These are phyloP conservation scores for Lactifluus hygrophoroides DNA, from an alignment of 768 basidiomycete genomes.

Conservation along the genomic window DNA sequence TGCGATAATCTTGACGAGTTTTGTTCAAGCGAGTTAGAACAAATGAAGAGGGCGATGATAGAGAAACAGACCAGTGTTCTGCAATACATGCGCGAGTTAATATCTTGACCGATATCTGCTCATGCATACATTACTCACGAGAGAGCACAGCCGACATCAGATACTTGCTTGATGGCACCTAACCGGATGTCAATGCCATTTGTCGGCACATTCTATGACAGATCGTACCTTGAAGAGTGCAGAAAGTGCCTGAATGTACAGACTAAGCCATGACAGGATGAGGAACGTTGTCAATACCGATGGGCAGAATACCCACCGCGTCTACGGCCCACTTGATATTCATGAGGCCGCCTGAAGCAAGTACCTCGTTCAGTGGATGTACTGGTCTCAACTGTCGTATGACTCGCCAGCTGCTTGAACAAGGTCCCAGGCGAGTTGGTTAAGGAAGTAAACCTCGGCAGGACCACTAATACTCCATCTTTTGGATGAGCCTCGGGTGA, in stretches of 20 bases:
- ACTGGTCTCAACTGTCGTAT: background rate
- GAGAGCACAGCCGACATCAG: background rate
- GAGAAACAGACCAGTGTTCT: background rate
- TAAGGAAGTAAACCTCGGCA: conserved; percentile 35
- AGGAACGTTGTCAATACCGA: background rate
- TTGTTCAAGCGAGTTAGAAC: background rate
- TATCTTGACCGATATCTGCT: background rate
- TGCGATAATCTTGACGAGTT: background rate
- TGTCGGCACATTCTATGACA: background rate
- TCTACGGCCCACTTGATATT: background rate
- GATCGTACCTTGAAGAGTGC: background rate
- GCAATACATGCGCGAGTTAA: background rate
- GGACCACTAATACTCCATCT: background rate
- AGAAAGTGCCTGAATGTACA: background rate
- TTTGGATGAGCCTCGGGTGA: background rate
- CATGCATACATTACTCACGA: background rate
- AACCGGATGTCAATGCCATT: background rate
- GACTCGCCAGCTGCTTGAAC: conserved; percentile 21
- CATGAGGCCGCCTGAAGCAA: background rate
- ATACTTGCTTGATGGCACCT: background rate
- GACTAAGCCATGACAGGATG: background rate
- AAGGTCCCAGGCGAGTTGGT: conserved; percentile 23
- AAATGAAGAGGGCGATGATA: background rate
- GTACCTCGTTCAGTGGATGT: background rate
- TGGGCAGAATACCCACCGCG: background rate